phyloP scores from a whole-genome alignment of 2,329 filamentous ascomycete species.

The Reticulascus tulasneorum region DNA sequence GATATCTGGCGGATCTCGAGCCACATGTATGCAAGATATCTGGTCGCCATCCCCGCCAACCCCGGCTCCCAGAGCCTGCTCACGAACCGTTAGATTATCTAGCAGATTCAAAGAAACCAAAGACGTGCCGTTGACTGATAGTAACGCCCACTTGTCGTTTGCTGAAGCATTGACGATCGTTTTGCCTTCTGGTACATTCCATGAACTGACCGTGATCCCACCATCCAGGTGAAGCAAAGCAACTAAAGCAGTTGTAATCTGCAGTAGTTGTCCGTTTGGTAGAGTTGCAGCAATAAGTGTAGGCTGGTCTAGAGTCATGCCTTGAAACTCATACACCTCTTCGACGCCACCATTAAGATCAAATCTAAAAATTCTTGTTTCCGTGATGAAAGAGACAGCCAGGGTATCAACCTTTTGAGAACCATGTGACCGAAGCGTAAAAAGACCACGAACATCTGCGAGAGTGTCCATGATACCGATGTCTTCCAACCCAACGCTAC shows the following conservation, averaged over 20 bases:
- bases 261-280: slow-evolving; percentile 20
- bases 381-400: slow-evolving; percentile 74
- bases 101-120: slow-evolving; percentile 65
- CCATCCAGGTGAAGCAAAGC: slow-evolving; percentile 11
- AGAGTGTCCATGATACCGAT: slow-evolving; percentile 78
- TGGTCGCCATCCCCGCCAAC: slow-evolving; percentile 50
- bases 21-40: slow-evolving; percentile 78
- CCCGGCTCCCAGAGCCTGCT: slow-evolving; percentile 58
- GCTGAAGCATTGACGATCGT: slow-evolving; percentile 75
- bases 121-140: slow-evolving; percentile 72
- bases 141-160: slow-evolving; percentile 64
- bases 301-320: slow-evolving; percentile 63
- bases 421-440: slow-evolving; percentile 55
- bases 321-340: slow-evolving; percentile 73
- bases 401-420: slow-evolving; percentile 62
- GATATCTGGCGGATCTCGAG: slow-evolving; percentile 56
- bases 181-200: slow-evolving; percentile 30
- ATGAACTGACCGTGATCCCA: slow-evolving; percentile 12
- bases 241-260: slow-evolving; percentile 9
- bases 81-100: slow-evolving; percentile 51
- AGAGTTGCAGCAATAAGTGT: slow-evolving; percentile 67
- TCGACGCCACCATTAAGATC: slow-evolving; percentile 73
- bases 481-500: slow-evolving; percentile 89
- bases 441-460: slow-evolving; percentile 68
- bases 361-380: slow-evolving; percentile 81